Conservation (phyloP, 2,329 filamentous ascomycete species). For the Microthyrium microscopicum region DNA sequence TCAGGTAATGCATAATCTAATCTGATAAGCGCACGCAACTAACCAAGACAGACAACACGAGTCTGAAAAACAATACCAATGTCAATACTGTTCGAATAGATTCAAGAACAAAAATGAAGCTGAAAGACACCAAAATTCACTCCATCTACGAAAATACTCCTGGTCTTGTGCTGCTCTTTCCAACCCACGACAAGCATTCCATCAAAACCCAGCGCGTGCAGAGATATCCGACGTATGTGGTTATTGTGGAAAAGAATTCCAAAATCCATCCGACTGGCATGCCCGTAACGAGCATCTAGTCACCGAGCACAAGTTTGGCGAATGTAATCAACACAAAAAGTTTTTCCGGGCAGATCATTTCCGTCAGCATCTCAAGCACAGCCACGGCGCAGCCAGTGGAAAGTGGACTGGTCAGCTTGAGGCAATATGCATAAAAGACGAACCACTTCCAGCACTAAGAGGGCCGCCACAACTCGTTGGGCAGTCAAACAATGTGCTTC, state of each 20-base stretch:
- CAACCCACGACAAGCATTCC: conserved; percentile 64
- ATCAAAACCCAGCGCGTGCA: conserved; percentile 54
- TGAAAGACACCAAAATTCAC: conserved; percentile 86
- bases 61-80: conserved; percentile 92
- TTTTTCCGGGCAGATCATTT: conserved; percentile 97
- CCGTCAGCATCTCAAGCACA: conserved; percentile 94
- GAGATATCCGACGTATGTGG: conserved; percentile 62
- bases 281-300: conserved; percentile 72
- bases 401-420: conserved; percentile 99
- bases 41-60: conserved; percentile 53
- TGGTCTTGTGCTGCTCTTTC: conserved; percentile 87
- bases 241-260: conserved; percentile 88
- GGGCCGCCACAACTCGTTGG: no score
- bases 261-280: conserved; percentile 79
- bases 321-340: conserved; percentile 97
- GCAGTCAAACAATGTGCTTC: no score
- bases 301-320: conserved; percentile 85
- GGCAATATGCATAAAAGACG: conserved; percentile 90
- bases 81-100: conserved; percentile 78
- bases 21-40: neutral
- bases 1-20: conserved; percentile 46
- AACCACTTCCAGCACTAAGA: conserved; percentile 39
- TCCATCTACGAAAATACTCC: conserved; percentile 81
- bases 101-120: conserved; percentile 99
- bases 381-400: conserved; percentile 84